Base-by-base conservation (phyloP, 2,329 filamentous ascomycete species). In the Hypomyces rosellus region DNA sequence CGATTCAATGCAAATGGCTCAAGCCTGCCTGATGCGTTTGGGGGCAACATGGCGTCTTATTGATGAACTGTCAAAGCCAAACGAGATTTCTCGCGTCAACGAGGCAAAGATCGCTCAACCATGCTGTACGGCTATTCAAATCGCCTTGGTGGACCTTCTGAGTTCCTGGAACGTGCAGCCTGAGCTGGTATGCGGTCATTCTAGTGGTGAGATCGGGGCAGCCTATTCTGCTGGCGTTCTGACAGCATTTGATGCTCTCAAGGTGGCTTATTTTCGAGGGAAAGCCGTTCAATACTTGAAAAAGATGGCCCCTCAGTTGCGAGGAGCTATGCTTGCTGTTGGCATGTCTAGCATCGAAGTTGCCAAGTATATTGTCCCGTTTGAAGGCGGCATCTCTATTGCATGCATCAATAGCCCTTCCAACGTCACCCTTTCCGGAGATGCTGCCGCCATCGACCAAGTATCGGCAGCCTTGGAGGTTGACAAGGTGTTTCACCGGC, bases 91-190 rank as follows among this genome's bases (percentile, higher is more conserved):
- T 5, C 48, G 51, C n/a, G 50, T 53, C 22, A 50, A 53, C 22
- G 51, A 50, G 15, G 51, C 48, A 14, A 48, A 50, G 22, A 37
- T 53, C 16, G 42, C 51, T 7, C 51, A 53, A 22, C 41, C 51
- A 11, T 46, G 34, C 22, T 73, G 66, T 48, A 74, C 72, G 0
- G 69, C 70, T 0, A 39, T 76, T 0, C 74, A 76, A 51, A 59
- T 75, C 3, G 69, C 59, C 1, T 52, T 76, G 1, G 61, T 73
- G 0, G 63, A 71, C 14, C 58, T 74, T 1, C 57, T 70, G n/a
- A 51, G 57, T 25, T 56, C 53, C 2, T 69, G 63, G 44, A 57
- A 58, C 2, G 52, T 73, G 3, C 48, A 41, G 1, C 65, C 67
- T 0, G 36, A 55, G 13, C 52, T 54, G 6, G 65, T 70, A 2